These are phyloP conservation scores for Talaromyces marneffei DNA, from an alignment of 2,329 filamentous ascomycete genomes.

Conservation along the genomic window DNA sequence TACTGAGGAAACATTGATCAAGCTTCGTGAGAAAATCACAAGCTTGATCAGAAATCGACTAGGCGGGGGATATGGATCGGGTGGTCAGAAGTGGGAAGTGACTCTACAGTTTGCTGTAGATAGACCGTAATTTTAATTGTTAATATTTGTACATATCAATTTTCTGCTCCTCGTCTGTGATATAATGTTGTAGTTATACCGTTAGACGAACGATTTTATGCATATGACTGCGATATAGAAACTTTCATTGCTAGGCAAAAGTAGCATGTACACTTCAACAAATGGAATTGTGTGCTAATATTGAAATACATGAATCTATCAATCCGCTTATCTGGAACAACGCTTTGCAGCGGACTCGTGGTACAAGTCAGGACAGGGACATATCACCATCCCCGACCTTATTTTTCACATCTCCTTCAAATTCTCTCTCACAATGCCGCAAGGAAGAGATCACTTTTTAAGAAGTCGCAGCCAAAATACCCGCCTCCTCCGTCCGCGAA, in stretches of 20 bases:
- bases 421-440: not conserved
- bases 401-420: not conserved
- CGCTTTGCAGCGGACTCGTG: not conserved
- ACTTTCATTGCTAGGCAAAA: not conserved
- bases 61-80: slow-evolving; percentile 78
- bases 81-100: slow-evolving; percentile 84
- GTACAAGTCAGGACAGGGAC: not conserved
- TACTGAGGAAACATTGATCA: slow-evolving; percentile 65
- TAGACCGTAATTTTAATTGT: slow-evolving; percentile 6
- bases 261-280: slow-evolving; percentile 6
- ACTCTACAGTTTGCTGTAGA: slow-evolving; percentile 69
- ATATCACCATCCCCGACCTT: not conserved
- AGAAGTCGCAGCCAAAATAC: slow-evolving; percentile 32
- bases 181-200: not conserved
- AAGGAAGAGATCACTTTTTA: slow-evolving; percentile 20
- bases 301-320: slow-evolving; percentile 8
- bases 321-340: slow-evolving; percentile 3
- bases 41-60: slow-evolving; percentile 78
- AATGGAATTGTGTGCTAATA: slow-evolving; percentile 1
- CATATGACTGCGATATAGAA: not conserved
- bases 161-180: not conserved
- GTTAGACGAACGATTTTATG: not conserved
- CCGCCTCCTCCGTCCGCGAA: slow-evolving; percentile 30
- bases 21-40: slow-evolving; percentile 68
- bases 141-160: not conserved